Conservation (phyloP, 2,329 filamentous ascomycete genomes). For the Penicillium janthinellum region DNA sequence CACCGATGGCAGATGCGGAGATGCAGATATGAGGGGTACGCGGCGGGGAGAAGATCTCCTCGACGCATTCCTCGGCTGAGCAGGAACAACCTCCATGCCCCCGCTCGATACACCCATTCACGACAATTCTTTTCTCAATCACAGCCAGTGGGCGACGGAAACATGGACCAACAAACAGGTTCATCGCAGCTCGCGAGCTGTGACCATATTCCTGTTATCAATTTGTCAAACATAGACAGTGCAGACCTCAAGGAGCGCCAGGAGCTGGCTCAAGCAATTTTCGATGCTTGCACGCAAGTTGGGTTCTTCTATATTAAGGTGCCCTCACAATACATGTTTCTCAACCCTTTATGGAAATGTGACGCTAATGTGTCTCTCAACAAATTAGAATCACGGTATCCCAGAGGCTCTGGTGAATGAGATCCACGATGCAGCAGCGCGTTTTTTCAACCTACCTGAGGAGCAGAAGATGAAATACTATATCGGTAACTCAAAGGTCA, state of each 20-base stretch:
- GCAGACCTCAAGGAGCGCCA: conserved; percentile 37
- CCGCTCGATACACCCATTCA: not conserved
- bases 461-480: conserved; percentile 48
- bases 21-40: conserved; percentile 2
- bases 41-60: not conserved
- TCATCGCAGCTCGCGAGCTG: conserved; percentile 18
- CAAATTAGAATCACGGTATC: conserved; percentile 28
- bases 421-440: conserved; percentile 31
- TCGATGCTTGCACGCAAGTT: conserved; percentile 41
- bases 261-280: conserved; percentile 44
- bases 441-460: conserved; percentile 45
- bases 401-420: conserved; percentile 15
- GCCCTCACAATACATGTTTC: not conserved
- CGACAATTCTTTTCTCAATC: not conserved
- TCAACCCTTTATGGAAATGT: not conserved
- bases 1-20: not conserved
- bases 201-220: conserved; percentile 47
- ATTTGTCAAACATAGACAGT: conserved; percentile 47
- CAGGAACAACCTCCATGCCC: not conserved
- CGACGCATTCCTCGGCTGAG: not conserved
- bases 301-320: conserved; percentile 51
- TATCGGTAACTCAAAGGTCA: conserved; percentile 33
- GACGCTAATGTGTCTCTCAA: too few species aligned
- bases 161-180: conserved; percentile 4
- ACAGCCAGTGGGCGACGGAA: not conserved